phyloP scores from a whole-genome alignment of 805 yeast genomes.

The Wickerhamomyces pijperi region DNA sequence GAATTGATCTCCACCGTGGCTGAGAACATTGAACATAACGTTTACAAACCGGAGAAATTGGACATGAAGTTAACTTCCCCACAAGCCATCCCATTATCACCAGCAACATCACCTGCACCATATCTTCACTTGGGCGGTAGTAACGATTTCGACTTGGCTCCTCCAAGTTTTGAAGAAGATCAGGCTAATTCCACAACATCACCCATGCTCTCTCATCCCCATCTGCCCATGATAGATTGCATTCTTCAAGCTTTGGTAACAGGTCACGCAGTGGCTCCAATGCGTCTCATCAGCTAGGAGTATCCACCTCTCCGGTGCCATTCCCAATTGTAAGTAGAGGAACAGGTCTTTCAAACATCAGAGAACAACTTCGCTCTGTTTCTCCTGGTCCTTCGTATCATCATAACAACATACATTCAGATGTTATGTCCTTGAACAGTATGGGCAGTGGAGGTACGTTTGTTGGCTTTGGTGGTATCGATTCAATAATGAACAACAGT shows the following conservation, averaged over 20 bases:
- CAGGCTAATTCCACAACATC: not conserved
- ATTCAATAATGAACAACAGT: not conserved
- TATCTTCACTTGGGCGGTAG: not conserved
- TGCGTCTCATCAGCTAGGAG: not conserved
- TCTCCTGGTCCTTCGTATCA: not conserved
- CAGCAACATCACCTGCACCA: slow-evolving; percentile 31
- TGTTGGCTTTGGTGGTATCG: slow-evolving; percentile 1
- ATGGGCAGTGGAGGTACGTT: not conserved
- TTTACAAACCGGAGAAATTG: slow-evolving; percentile 43
- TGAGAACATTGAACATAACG: slow-evolving; percentile 29
- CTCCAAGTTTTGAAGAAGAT: not conserved
- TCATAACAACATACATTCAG: not conserved
- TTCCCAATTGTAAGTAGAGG: not conserved
- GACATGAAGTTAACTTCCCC: slow-evolving; percentile 43
- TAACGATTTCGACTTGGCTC: not conserved
- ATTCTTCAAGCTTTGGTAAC: not conserved
- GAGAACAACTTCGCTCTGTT: not conserved
- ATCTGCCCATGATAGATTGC: not conserved
- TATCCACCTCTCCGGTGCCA: not conserved
- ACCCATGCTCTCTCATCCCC: not conserved
- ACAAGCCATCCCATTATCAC: slow-evolving; percentile 54
- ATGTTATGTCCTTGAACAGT: not conserved
- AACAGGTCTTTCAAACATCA: not conserved
- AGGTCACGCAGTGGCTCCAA: not conserved
- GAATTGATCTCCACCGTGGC: slow-evolving; percentile 10